Evolutionary conservation across 768 basidiomycete genomes (phyloP).

Genomic region (Gautieria morchelliformis): DNA sequence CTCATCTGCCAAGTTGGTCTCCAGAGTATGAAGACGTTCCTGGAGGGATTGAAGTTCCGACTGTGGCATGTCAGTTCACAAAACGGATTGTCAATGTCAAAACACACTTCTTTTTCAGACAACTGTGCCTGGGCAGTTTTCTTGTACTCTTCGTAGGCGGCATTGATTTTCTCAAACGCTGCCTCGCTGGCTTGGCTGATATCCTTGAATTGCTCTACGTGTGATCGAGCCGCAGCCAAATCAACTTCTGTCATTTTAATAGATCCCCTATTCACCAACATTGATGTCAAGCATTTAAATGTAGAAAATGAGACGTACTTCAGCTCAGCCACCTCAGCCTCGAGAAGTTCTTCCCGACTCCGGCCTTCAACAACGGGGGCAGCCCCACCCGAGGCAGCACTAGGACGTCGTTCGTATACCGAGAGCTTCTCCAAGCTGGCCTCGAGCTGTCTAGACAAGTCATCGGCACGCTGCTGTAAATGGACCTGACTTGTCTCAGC

Average conservation of each 20-base stretch:
- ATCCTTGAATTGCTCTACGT: conserved; percentile 78
- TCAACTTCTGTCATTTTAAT: conserved; percentile 75
- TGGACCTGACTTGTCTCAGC: conserved; percentile 75
- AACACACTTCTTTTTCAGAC: conserved; percentile 54
- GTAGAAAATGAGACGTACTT: conserved; percentile 36
- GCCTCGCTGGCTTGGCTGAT: conserved; percentile 78
- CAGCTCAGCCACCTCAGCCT: conserved; percentile 77
- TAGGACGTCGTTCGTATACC: conserved; percentile 67
- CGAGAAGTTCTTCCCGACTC: conserved; percentile 68
- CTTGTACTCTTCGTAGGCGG: conserved; percentile 76
- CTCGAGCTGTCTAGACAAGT: conserved; percentile 52
- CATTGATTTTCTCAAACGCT: conserved; percentile 58
- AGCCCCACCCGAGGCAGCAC: conserved; percentile 21
- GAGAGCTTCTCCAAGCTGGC: conserved; percentile 78
- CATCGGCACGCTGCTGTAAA: conserved; percentile 61
- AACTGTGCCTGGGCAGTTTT: conserved; percentile 60
- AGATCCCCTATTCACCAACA: conserved; percentile 26
- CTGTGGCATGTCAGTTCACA: conserved; percentile 26
- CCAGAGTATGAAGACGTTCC: conserved; percentile 45
- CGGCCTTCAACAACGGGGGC: conserved; percentile 33
- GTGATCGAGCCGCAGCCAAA: conserved; percentile 54
- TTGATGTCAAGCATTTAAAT: neutral
- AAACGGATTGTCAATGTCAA: neutral
- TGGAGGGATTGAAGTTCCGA: conserved; percentile 54
- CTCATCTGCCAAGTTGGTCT: conserved; percentile 41